Base-by-base conservation (phyloP, 495 filamentous ascomycete genomes). In the Lasiosphaeria hispida region DNA sequence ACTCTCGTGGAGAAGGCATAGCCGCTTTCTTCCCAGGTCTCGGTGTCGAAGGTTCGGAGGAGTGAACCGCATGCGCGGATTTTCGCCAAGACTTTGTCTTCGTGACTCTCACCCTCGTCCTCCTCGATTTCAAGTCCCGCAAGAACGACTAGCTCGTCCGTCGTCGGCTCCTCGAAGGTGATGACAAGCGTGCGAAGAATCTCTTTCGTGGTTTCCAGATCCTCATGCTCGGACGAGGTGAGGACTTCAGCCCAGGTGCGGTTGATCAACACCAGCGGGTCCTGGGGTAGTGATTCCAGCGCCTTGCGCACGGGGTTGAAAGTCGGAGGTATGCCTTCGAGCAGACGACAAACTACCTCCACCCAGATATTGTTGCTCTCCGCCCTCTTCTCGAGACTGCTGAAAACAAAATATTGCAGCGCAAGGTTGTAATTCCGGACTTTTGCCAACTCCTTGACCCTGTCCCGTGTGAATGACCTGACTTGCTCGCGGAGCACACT, bases 351-450 rank as follows among this genome's bases (percentile, higher is more conserved):
- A 33, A 58, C 56, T 1, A 58, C 56, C 19, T 58, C 56, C 30
- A 58, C 56, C 56, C 56, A 58, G 7, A 52, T 19, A 30, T 38
- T 58, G 47, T 58, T 58, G 56, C 48, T 58, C 39, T 58, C 56
- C 15, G 56, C 56, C 30, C 56, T 58, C 37, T 51, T 52, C 47
- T 58, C 45, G 13, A 58, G 56, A 45, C 17, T 44, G 39, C 56
- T 58, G 37, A 52, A 58, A 34, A 58, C 56, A 52, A 51, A 58
- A 37, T 58, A 58, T 34, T 58, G 56, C 36, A 58, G 48, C 19
- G 56, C 56, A 4, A 44, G 37, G 36, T 30, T 58, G 48, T 58
- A 58, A 9, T 37, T 23, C 33, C 38, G 14, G 19, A 3, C 5
- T 33, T 36, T 51, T 9, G 56, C 47, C 9, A 58, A 14, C 56